phyloP scores from a whole-genome alignment of 2,329 filamentous ascomycete genomes.

The Metarhizium sp. region DNA sequence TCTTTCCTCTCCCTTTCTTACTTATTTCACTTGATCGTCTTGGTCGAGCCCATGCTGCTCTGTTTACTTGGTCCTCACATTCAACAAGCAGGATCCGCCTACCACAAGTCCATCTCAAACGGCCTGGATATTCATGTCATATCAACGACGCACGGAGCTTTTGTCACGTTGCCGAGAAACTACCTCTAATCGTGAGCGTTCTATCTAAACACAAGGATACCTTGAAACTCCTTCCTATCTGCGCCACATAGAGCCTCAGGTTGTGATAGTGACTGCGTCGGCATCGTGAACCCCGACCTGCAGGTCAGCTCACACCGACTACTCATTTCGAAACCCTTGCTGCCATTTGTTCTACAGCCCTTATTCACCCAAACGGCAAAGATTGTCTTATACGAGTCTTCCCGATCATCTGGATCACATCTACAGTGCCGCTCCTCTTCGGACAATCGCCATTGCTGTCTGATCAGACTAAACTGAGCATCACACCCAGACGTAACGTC shows the following conservation, averaged over 20 bases:
- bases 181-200: neutral
- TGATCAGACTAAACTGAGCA: neutral
- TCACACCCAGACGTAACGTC: neutral
- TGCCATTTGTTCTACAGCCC: neutral
- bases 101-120: neutral
- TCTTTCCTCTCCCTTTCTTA: neutral
- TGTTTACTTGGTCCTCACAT: neutral
- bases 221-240: neutral
- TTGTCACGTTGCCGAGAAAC: neutral
- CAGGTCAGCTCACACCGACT: neutral
- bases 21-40: neutral
- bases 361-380: neutral
- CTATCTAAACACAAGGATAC: neutral
- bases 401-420: neutral
- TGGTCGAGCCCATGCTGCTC: neutral
- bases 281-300: neutral
- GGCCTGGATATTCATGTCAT: neutral
- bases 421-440: neutral
- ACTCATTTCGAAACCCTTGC: neutral
- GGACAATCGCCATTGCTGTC: neutral
- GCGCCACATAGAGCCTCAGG: conserved; percentile 4
- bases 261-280: neutral
- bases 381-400: neutral
- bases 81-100: neutral
- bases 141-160: neutral